Evolutionary conservation across 257 asterid species (phyloP).

Genomic region (Ballota nigra): DNA sequence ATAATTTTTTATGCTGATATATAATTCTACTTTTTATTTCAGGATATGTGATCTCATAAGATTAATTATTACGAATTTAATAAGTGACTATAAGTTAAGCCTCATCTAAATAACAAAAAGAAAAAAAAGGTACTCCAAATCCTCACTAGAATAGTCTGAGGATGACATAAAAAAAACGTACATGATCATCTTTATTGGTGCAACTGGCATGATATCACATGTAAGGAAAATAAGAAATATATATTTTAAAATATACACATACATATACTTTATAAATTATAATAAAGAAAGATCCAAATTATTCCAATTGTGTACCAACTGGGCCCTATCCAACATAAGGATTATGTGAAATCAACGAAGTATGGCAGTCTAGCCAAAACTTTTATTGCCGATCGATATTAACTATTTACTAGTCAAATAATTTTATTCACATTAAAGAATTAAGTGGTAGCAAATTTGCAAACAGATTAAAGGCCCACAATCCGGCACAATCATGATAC

Average conservation of each 20-base stretch:
- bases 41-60: too few relatives aligned
- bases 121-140: not conserved
- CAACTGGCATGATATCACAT: not conserved
- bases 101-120: too few relatives aligned
- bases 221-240: not conserved
- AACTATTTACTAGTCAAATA: not conserved
- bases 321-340: not conserved
- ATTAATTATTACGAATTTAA: too few relatives aligned
- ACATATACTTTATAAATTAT: too few relatives aligned
- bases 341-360: not conserved
- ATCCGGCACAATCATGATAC: slow-evolving; percentile 30
- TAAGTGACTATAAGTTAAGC: too few relatives aligned
- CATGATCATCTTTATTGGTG: not conserved
- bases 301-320: not conserved
- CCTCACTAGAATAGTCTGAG: not conserved
- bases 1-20: too few relatives aligned
- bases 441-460: not conserved
- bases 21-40: too few relatives aligned
- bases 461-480: slow-evolving; percentile 23
- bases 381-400: not conserved
- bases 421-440: not conserved
- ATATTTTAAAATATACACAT: too few relatives aligned
- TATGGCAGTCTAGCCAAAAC: not conserved
- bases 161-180: not conserved
- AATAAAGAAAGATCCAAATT: not conserved